Evolutionary conservation across 768 basidiomycete species (phyloP), one percentile per base, ranked within the genome.

Genomic region (Serendipita vermifera): DNA sequence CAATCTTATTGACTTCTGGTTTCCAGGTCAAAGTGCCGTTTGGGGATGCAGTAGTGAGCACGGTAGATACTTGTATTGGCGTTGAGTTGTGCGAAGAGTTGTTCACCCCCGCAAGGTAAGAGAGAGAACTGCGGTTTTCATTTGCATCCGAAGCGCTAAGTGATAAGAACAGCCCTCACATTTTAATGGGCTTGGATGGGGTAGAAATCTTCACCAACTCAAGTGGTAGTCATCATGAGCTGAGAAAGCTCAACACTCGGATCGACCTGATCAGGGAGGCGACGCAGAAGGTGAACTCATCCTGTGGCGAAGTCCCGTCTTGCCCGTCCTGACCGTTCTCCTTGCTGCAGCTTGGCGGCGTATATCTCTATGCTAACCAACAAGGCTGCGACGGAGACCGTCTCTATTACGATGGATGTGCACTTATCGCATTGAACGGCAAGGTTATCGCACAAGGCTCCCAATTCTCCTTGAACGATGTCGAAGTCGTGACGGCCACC

Each of bases 171-270:
- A 99, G 96, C 59, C 96, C 96, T 3, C 96, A 99, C 66, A 94
- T 97, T 57, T 71, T 84, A 11, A 98, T 98, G 96, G 96, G 94
- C 5, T 78, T 99, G 6, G 94, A 99, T 64, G 96, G 96, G 3
- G 94, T 97, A 5, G 96, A 99, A 69, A 96, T 99, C 51, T 97
- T 98, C 66, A 97, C 94, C 6, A 99, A 99, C 70, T 98, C 96
- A 1, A 93, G 89, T 60, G 96, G 92, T 3, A 94, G 90, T 68
- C 96, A 99, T 66, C 96, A 99, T 64, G 96, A 98, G 66, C 81
- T 99, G 24, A 83, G 96, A n/a, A 99, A 99, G 69, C 77, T 99
- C 24, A 80, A 90, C 64, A 81, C 80, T 5, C 81, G 96, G 5
- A 79, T 98, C 1, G 92, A 99, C 59, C 74, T 99, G 9, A 97